phyloP scores from a whole-genome alignment of 805 yeast genomes.

The Monosporozyma aerobia region DNA sequence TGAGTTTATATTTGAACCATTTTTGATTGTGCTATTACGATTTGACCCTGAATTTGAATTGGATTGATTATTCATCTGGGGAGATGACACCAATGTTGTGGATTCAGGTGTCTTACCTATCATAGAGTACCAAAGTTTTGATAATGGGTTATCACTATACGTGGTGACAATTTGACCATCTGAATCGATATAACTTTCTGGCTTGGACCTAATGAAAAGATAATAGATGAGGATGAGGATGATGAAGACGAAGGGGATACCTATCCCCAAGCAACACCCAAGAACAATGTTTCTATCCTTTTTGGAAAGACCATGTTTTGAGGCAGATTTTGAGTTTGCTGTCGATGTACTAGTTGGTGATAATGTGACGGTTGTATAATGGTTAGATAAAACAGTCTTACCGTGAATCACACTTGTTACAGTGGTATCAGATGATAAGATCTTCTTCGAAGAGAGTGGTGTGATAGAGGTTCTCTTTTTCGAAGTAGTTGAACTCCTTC shows the following conservation, averaged over 20 bases:
- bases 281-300: conserved; percentile 47
- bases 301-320: conserved; percentile 36
- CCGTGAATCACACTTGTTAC: conserved; percentile 28
- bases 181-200: conserved; percentile 29
- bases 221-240: conserved; percentile 19
- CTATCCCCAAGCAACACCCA: conserved; percentile 66
- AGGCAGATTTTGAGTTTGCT: conserved; percentile 6
- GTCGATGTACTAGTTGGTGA: conserved; percentile 21
- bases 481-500: neutral
- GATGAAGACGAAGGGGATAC: conserved; percentile 44
- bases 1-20: neutral
- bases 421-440: conserved; percentile 6
- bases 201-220: conserved; percentile 24
- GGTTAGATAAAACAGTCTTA: conserved; percentile 27
- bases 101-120: conserved; percentile 18
- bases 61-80: neutral
- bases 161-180: conserved; percentile 32
- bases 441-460: conserved; percentile 1
- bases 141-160: conserved; percentile 25
- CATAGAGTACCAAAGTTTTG: conserved; percentile 23
- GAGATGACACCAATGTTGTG: neutral
- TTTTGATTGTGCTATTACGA: neutral
- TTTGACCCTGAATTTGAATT: neutral
- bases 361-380: conserved; percentile 26
- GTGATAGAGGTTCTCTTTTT: neutral